Percentiles rank a stretch among this genome's conserved stretches.
phyloP scores from a whole-genome alignment of 2,329 filamentous ascomycete genomes.

The Epichloe scottii region DNA sequence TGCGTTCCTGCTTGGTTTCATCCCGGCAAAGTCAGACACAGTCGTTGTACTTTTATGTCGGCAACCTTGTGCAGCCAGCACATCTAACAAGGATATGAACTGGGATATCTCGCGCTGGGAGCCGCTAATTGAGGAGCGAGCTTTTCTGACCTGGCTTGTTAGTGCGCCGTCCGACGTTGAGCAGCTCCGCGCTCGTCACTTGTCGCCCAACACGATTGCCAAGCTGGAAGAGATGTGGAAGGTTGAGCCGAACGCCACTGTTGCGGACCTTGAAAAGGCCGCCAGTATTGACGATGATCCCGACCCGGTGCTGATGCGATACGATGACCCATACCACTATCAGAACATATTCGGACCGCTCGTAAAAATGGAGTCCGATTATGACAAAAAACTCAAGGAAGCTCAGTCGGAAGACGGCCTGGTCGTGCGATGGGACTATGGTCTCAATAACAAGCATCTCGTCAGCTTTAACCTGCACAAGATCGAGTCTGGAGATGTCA shows the following conservation, averaged over 20 bases:
- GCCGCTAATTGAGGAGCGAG: conserved; percentile 90
- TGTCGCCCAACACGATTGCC: conserved; percentile 88
- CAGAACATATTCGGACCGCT: conserved; percentile 97
- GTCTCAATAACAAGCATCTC: conserved; percentile 92
- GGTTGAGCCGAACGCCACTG: conserved; percentile 77
- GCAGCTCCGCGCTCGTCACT: conserved; percentile 84
- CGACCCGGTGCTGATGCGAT: conserved; percentile 79
- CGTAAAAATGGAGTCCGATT: conserved; percentile 98
- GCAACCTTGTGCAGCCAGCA: conserved; percentile 87
- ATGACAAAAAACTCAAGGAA: conserved; percentile 97
- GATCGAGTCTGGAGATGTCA: conserved; percentile 93
- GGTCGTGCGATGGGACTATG: conserved; percentile 86
- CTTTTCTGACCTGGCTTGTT: conserved; percentile 90
- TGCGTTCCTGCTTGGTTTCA: conserved; percentile 93
- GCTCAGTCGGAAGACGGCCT: conserved; percentile 95
- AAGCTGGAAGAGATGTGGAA: conserved; percentile 99
- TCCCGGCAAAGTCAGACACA: conserved; percentile 95
- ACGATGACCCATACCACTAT: conserved; percentile 96
- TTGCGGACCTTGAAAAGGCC: conserved; percentile 83
- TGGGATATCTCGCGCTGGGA: conserved; percentile 99
- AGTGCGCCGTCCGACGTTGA: conserved; percentile 82
- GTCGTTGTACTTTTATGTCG: conserved; percentile 94
- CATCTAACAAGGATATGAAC: conserved; percentile 98
- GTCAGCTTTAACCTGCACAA: conserved; percentile 94
- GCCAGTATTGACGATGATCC: conserved; percentile 91